Base-by-base conservation (phyloP, 345 rosid genomes). In the Punica granatum region DNA sequence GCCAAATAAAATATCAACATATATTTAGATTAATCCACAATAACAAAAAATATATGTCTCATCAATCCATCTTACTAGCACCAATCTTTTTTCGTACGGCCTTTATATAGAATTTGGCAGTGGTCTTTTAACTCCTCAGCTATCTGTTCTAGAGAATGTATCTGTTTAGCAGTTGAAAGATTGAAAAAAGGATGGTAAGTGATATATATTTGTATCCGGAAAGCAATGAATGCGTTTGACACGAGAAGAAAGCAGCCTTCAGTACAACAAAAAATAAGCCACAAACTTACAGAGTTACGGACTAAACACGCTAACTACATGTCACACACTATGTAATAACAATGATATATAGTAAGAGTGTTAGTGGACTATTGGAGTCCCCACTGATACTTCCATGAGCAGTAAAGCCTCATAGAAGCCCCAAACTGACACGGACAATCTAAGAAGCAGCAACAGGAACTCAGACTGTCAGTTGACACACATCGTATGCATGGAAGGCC, bases 41-140 rank as follows among this genome's bases (percentile, higher is more conserved):
- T n/a, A n/a, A n/a, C n/a, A n/a, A n/a, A n/a, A n/a, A n/a, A n/a
- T n/a, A n/a, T n/a, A n/a, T n/a, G n/a, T n/a, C n/a, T n/a, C n/a
- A n/a, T n/a, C n/a, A n/a, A n/a, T n/a, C n/a, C n/a, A n/a, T n/a
- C n/a, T n/a, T n/a, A n/a, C n/a, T n/a, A n/a, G n/a, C n/a, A n/a
- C n/a, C n/a, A n/a, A n/a, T n/a, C n/a, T n/a, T n/a, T n/a, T 70
- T 75, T 85, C 61, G 81, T 76, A 48, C 81, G 80, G 61, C 95
- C 97, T 74, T 82, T 87, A 75, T 75, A 80, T 25, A 91, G 79
- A 33, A 43, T 81, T 77, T 86, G 97, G 76, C 95, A 88, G 60
- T 91, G 95, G 69, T 83, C 89, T 77, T 75, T 84, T 73, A 91
- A 69, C 76, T 88, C 91, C 36, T 84, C 90, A 73, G 89, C 77